These are phyloP conservation scores for Sugiyamaella grinbergsii DNA, from an alignment of 1,139 yeast genomes.

Conservation along the genomic window DNA sequence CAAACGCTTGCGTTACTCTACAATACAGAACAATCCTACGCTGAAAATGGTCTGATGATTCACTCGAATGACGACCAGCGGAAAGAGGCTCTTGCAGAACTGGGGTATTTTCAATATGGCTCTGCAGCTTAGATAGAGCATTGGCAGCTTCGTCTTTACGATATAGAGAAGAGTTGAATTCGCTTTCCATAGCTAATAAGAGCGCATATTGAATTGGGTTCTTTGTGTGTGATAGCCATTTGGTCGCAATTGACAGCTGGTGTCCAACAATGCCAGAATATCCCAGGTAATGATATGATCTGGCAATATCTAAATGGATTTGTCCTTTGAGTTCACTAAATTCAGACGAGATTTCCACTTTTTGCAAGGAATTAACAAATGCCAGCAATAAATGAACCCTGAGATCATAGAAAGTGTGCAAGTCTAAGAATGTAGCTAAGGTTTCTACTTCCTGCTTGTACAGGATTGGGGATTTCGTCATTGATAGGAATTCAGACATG, in stretches of 20 bases:
- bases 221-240: background rate
- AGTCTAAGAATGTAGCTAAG: constrained; percentile 13
- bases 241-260: background rate
- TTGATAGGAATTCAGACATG: background rate
- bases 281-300: constrained; percentile 16
- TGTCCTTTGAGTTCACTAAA: background rate
- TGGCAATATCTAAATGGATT: constrained; percentile 9
- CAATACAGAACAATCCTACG: constrained; percentile 15
- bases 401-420: constrained; percentile 8
- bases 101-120: constrained; percentile 4
- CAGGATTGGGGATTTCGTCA: background rate
- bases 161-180: constrained; percentile 12
- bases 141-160: constrained; percentile 10
- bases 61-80: constrained; percentile 14
- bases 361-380: constrained; percentile 2
- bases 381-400: constrained; percentile 1
- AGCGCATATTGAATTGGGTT: constrained; percentile 7
- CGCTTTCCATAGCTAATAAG: constrained; percentile 13
- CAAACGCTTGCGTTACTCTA: constrained; percentile 6
- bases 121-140: constrained; percentile 4
- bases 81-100: constrained; percentile 12
- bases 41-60: constrained; percentile 15
- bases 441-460: constrained; percentile 11
- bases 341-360: background rate
- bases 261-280: constrained; percentile 7